Percentiles rank a stretch among this genome's conserved stretches.
Evolutionary conservation across 495 filamentous ascomycete genomes (phyloP).

Genomic region (Daldinia bambusicola): DNA sequence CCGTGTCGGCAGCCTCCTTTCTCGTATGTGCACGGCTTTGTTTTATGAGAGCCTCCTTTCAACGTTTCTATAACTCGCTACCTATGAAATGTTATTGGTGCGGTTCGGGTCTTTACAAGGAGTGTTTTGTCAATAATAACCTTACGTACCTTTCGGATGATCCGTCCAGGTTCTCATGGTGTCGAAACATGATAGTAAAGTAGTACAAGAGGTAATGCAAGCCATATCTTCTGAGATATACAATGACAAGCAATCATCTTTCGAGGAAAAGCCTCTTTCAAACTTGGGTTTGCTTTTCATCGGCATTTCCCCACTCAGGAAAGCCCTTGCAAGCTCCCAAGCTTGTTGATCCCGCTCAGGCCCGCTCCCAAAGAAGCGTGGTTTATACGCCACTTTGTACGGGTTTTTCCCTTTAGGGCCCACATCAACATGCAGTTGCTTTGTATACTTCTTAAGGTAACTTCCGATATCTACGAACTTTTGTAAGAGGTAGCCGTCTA

Average conservation of each 20-base stretch:
- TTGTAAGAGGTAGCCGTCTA: too few relatives aligned
- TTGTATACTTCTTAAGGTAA: too few relatives aligned
- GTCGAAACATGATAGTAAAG: neutral
- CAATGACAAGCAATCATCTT: neutral
- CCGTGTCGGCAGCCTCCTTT: neutral
- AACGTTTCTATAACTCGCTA: neutral
- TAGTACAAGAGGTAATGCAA: neutral
- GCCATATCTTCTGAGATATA: neutral
- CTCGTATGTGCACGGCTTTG: neutral
- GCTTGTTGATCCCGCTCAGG: neutral
- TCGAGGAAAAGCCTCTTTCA: neutral
- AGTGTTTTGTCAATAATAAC: neutral
- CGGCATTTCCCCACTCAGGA: neutral
- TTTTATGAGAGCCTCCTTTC: neutral
- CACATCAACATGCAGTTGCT: neutral
- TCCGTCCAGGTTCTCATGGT: neutral
- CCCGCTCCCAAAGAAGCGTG: neutral
- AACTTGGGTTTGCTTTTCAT: neutral
- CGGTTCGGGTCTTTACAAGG: neutral
- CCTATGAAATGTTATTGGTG: neutral
- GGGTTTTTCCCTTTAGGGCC: too few relatives aligned
- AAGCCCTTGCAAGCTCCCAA: neutral
- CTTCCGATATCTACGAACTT: too few relatives aligned
- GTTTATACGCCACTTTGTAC: neutral
- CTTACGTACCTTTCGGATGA: neutral